Evolutionary conservation across 805 yeast genomes (phyloP).

Genomic region (Wickerhamomyces strasburgensis): DNA sequence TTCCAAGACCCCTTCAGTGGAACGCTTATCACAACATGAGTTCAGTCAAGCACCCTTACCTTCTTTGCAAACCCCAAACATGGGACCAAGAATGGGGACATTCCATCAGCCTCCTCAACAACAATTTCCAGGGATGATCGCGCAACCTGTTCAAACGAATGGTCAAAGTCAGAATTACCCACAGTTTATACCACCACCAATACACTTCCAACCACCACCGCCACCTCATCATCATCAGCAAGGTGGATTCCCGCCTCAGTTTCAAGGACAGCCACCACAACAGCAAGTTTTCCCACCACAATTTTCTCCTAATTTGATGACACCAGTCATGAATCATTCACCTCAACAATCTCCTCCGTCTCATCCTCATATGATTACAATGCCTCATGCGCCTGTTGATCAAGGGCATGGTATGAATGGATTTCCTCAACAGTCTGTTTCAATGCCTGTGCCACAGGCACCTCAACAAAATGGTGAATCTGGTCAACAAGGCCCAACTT

Average conservation of each 20-base stretch:
- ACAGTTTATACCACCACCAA: no score
- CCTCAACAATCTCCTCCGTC: neutral
- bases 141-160: no score
- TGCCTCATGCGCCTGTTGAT: no score
- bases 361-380: no score
- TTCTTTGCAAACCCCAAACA: neutral
- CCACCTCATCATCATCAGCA: no score
- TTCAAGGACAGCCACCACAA: conserved; percentile 2
- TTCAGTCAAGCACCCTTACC: conserved; percentile 4
- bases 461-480: no score
- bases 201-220: conserved; percentile 5
- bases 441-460: neutral
- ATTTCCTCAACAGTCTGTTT: neutral
- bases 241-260: conserved; percentile 4
- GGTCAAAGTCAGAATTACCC: no score
- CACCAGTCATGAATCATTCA: no score
- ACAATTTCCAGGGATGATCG: no score
- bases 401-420: no score
- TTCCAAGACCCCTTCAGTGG: neutral
- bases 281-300: conserved; percentile 1
- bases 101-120: conserved; percentile 3
- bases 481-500: no score
- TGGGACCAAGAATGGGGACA: conserved; percentile 7
- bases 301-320: no score
- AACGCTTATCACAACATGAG: conserved; percentile 2